Conservation (phyloP, 2,329 filamentous ascomycete genomes). For the Phyllosticta paracitricarpa region DNA sequence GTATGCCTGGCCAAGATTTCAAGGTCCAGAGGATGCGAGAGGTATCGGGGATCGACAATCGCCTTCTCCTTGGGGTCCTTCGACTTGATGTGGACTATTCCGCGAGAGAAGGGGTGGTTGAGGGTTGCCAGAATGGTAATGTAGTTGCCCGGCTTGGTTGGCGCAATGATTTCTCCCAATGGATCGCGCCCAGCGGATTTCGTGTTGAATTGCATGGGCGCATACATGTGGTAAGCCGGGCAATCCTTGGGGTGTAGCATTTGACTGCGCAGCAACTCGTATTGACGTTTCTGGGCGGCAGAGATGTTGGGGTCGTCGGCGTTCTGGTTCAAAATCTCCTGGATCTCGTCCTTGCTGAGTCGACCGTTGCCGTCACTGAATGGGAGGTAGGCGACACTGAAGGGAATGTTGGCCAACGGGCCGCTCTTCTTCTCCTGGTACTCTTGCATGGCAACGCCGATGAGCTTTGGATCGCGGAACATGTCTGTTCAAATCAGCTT, state of each 20-base stretch:
- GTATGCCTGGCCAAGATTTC: constrained; percentile 30
- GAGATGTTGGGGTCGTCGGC: neutral
- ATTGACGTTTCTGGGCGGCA: constrained; percentile 4
- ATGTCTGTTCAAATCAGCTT: constrained; percentile 9
- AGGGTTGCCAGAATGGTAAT: constrained; percentile 20
- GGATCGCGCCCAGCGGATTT: constrained; percentile 7
- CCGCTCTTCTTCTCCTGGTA: constrained; percentile 17
- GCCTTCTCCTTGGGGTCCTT: constrained; percentile 23
- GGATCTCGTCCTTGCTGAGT: neutral
- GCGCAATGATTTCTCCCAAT: constrained; percentile 11
- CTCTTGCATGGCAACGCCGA: constrained; percentile 14
- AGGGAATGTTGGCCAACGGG: constrained; percentile 17
- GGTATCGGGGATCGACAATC: constrained; percentile 31
- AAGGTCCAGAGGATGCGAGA: constrained; percentile 35
- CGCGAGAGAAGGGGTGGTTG: constrained; percentile 23
- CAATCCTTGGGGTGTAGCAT: constrained; percentile 1
- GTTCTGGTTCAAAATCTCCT: neutral
- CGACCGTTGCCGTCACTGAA: constrained; percentile 15
- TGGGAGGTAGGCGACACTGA: constrained; percentile 20
- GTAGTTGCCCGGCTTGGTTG: constrained; percentile 16
- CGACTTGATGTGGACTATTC: constrained; percentile 24
- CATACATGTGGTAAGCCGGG: constrained; percentile 8
- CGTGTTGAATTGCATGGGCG: constrained; percentile 12
- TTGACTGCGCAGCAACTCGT: constrained; percentile 6
- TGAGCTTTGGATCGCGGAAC: constrained; percentile 15